Conservation (phyloP, 2,329 filamentous ascomycete species). For the Botrytis aclada region DNA sequence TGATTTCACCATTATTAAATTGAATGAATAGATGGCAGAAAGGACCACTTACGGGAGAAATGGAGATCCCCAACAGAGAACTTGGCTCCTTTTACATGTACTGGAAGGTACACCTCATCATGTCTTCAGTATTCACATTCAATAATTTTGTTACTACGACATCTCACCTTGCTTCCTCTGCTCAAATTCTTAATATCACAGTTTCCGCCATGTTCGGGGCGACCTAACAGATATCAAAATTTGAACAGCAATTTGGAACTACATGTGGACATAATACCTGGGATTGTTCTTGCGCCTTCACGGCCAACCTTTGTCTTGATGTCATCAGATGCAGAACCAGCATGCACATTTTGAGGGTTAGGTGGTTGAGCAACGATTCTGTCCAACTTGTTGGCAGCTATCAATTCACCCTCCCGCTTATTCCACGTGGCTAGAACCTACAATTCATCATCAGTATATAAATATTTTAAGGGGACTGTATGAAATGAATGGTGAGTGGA, state of each 20-base stretch:
- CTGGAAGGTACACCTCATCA: constrained; percentile 77
- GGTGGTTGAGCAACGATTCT: constrained; percentile 77
- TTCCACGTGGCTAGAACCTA: constrained; percentile 77
- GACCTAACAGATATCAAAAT: constrained; percentile 24
- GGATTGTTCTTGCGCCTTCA: constrained; percentile 83
- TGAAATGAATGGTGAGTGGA: neutral
- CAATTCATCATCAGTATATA: neutral
- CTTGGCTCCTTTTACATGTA: constrained; percentile 83
- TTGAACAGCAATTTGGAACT: neutral
- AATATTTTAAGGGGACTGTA: neutral
- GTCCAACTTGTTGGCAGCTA: constrained; percentile 62
- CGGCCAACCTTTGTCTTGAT: constrained; percentile 65
- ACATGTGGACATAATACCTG: constrained; percentile 45
- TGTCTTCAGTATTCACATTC: neutral
- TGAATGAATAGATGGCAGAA: neutral
- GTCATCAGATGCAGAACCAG: constrained; percentile 58
- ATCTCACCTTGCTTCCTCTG: constrained; percentile 50
- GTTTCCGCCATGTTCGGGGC: constrained; percentile 63
- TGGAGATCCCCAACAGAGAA: constrained; percentile 88
- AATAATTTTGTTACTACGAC: neutral
- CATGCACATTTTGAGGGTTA: constrained; percentile 67
- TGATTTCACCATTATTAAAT: constrained; percentile 50
- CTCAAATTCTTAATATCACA: constrained; percentile 89
- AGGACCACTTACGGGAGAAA: constrained; percentile 23
- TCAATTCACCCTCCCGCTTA: constrained; percentile 74